These are phyloP conservation scores for Boletus rex-veris DNA, from an alignment of 768 basidiomycete genomes.

Conservation along the genomic window DNA sequence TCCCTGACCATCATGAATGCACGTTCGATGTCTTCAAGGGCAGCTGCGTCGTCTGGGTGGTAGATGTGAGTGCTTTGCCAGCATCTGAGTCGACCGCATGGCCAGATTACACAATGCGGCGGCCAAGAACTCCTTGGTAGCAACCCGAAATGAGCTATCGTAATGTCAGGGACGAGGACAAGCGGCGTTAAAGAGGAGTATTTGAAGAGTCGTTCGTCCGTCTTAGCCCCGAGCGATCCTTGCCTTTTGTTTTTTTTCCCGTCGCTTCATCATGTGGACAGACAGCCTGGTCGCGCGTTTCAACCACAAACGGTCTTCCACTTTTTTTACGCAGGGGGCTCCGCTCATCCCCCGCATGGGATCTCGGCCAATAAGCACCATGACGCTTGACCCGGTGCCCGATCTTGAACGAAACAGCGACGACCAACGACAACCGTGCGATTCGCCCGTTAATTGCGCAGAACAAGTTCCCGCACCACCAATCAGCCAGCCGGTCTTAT, in stretches of 20 bases:
- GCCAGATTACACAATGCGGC: too few species aligned
- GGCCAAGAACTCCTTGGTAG: too few species aligned
- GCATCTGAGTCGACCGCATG: too few species aligned
- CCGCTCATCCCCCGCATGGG: slow-evolving; percentile 13
- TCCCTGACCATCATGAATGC: too few species aligned
- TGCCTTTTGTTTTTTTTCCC: not conserved
- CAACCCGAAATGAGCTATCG: not conserved
- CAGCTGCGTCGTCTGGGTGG: too few species aligned
- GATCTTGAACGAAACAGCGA: slow-evolving; percentile 2
- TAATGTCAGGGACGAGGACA: not conserved
- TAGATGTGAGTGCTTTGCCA: too few species aligned
- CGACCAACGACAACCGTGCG: not conserved
- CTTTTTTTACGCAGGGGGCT: slow-evolving; percentile 5
- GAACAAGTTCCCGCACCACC: not conserved
- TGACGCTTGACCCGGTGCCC: slow-evolving; percentile 8
- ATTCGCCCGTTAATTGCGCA: too few species aligned
- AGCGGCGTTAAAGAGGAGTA: not conserved
- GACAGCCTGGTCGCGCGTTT: slow-evolving; percentile 13
- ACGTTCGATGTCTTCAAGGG: too few species aligned
- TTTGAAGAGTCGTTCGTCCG: not conserved
- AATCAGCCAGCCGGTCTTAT: not conserved
- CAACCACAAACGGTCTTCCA: slow-evolving; percentile 11
- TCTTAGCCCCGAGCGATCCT: not conserved
- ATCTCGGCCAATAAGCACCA: slow-evolving; percentile 2
- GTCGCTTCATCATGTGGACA: slow-evolving; percentile 9